Percentiles rank a stretch among this genome's conserved stretches.
Evolutionary conservation across 225 moss, liverwort and hornwort species (phyloP).

Genomic region (Sphagnum contortum): DNA sequence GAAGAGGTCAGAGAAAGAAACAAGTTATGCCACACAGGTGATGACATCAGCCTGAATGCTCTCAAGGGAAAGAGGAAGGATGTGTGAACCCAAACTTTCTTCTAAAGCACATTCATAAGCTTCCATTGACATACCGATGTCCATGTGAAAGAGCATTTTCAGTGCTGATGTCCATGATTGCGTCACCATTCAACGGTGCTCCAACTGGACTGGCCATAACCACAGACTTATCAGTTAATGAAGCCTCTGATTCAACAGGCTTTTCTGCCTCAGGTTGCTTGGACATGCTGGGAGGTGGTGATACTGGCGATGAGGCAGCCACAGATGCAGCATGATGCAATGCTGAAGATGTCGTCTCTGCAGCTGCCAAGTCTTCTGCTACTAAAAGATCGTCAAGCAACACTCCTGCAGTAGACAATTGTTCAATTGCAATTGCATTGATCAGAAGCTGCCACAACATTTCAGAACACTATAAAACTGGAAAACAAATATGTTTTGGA

Average conservation of each 20-base stretch:
- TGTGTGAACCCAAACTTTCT: no score
- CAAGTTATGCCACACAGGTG: no score
- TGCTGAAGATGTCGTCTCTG: slow-evolving; percentile 44
- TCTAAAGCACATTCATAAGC: not conserved
- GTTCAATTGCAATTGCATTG: no score
- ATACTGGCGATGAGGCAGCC: slow-evolving; percentile 17
- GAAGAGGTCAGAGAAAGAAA: no score
- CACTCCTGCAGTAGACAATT: slow-evolving; percentile 35
- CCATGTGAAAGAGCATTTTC: slow-evolving; percentile 70
- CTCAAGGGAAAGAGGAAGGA: no score
- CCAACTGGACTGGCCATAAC: slow-evolving; percentile 85
- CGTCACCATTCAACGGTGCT: slow-evolving; percentile 71
- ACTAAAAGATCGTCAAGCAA: slow-evolving; percentile 67
- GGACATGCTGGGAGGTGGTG: slow-evolving; percentile 9
- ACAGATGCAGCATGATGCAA: slow-evolving; percentile 30
- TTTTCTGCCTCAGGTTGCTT: slow-evolving; percentile 31
- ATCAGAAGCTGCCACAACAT: no score
- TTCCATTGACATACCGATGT: slow-evolving; percentile 40
- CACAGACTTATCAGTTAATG: slow-evolving; percentile 54
- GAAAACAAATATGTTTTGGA: no score
- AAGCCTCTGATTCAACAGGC: slow-evolving; percentile 24
- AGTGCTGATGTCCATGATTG: slow-evolving; percentile 87
- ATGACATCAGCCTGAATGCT: no score
- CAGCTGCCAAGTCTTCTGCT: slow-evolving; percentile 63
- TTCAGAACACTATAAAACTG: no score